Percentiles rank a stretch among this genome's conserved stretches.
Evolutionary conservation across 129 eudicot genomes (phyloP).

Genomic region (Escallonia herrerae): DNA sequence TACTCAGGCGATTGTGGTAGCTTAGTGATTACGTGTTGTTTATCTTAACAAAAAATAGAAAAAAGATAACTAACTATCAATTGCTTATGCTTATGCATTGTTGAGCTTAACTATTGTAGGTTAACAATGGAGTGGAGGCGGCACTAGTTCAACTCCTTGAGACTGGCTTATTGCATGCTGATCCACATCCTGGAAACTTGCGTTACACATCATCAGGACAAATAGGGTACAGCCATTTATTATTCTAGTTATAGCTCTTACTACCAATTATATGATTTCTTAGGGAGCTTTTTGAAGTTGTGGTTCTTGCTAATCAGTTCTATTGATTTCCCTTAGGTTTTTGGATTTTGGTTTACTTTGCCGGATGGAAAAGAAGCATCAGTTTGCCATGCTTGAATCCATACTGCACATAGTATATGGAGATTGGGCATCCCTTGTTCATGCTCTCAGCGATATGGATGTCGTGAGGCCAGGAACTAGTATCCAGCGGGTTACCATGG

Average conservation of each 20-base stretch:
- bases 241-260: background rate
- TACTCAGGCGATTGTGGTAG: too few species aligned
- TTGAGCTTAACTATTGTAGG: slow-evolving; percentile 42
- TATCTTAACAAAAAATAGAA: too few species aligned
- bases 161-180: slow-evolving; percentile 95
- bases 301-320: slow-evolving; percentile 12
- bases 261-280: background rate
- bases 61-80: too few species aligned
- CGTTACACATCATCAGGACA: slow-evolving; percentile 77
- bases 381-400: slow-evolving; percentile 88
- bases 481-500: slow-evolving; percentile 77
- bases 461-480: slow-evolving; percentile 86
- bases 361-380: slow-evolving; percentile 96
- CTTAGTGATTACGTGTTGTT: too few species aligned
- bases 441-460: slow-evolving; percentile 81
- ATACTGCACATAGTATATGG: slow-evolving; percentile 94
- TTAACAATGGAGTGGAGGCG: slow-evolving; percentile 95
- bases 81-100: slow-evolving; percentile 8
- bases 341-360: slow-evolving; percentile 96
- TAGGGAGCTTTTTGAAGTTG: slow-evolving; percentile 11
- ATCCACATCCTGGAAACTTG: slow-evolving; percentile 96
- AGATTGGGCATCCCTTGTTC: slow-evolving; percentile 94
- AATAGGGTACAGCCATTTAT: slow-evolving; percentile 54
- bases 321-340: slow-evolving; percentile 42
- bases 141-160: slow-evolving; percentile 88